Base-by-base conservation (phyloP, 257 asterid genomes). In the Anisodus tanguticus region DNA sequence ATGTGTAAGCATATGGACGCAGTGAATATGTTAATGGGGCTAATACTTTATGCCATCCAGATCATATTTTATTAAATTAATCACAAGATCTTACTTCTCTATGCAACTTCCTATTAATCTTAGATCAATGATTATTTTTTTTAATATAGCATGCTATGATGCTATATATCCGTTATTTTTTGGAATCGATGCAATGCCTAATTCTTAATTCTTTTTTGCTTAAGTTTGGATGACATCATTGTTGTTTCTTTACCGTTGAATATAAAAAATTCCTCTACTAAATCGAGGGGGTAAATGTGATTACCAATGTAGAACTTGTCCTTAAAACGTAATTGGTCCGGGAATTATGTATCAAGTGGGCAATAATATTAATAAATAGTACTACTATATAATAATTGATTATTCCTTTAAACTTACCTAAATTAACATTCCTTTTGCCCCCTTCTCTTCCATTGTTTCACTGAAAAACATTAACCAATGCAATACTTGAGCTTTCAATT, bases 341-440 rank as follows among this genome's bases (percentile, higher is more conserved):
- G 81, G 81, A 76, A 76, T 76, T 76, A 12, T 22, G 81, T 51
- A 76, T 63, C 81, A 76, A 76, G 81, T 76, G 62, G 63, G 81
- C 9, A 76, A 76, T 6, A 76, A 26, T 51, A 51, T 76, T 22
- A 74, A 51, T 76, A 76, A 22, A 51, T 76, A 51, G 63, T 12
- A 76, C 47, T 76, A 59, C 60, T 10, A 47, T 5, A 74, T 19
- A 45, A 72, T 74, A 51, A 76, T 51, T 76, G 63, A 76, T 26
- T 76, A 54, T 76, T 51, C 81, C 81, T 15, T 76, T 51, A 76
- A 76, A 51, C 81, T 76, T 76, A 35, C 81, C 81, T 51, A 76
- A 47, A 4, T 76, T 76, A 76, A 76, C 63, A 76, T 76, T 76
- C 81, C 43, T 51, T 76, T 76, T 76, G 81, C 63, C 19, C 47